phyloP scores from a whole-genome alignment of 306 rosid species.

The Cicer chorassanicum region DNA sequence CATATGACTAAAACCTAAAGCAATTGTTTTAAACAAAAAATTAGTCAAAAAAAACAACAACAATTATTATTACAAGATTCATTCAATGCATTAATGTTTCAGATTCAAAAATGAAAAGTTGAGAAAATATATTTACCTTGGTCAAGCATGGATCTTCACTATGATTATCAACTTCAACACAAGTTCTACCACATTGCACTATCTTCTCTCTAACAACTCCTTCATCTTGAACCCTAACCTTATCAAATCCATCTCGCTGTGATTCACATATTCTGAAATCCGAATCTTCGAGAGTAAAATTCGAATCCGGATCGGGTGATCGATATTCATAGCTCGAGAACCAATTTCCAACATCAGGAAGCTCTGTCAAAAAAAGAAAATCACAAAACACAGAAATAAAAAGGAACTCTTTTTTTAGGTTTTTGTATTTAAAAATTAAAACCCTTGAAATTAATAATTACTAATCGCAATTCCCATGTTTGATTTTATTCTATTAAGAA shows the following conservation, averaged over 20 bases:
- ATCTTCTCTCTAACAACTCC: conserved; percentile 39
- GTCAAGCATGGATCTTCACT: conserved; percentile 33
- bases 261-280: conserved; percentile 25
- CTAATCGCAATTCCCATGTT: background rate
- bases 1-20: background rate
- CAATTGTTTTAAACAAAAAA: background rate
- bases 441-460: conserved; percentile 13
- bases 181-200: conserved; percentile 33
- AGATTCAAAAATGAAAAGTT: conserved; percentile 34
- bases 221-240: conserved; percentile 36
- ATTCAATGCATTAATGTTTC: background rate
- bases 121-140: conserved; percentile 49
- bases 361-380: conserved; percentile 54
- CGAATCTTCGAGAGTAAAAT: conserved; percentile 46
- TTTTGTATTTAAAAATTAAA: conserved; percentile 24
- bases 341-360: conserved; percentile 73
- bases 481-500: background rate
- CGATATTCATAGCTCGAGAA: conserved; percentile 74
- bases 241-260: conserved; percentile 25
- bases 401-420: background rate
- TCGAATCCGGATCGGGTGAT: conserved; percentile 61
- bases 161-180: conserved; percentile 42
- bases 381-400: conserved; percentile 23
- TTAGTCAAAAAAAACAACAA: background rate
- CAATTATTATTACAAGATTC: background rate